phyloP scores from a whole-genome alignment of 1,284 basidiomycete species.

The Ganoderma sp. region DNA sequence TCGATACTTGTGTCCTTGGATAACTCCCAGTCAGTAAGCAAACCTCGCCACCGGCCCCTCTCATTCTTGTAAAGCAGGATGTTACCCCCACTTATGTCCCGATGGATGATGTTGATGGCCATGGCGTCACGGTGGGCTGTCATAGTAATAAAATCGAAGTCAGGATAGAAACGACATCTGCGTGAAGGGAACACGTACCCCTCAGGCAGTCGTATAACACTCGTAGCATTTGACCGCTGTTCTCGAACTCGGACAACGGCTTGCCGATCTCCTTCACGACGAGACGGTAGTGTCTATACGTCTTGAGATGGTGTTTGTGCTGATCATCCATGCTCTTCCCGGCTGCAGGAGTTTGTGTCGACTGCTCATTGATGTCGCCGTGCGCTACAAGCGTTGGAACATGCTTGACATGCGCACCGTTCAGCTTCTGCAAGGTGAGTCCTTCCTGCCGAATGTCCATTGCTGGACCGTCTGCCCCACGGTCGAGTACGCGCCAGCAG shows the following conservation, averaged over 20 bases:
- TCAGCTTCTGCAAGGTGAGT: conserved; percentile 19
- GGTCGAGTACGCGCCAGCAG: conserved; percentile 19
- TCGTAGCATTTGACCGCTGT: not conserved
- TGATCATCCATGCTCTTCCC: conserved; percentile 2
- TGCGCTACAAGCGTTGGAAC: conserved; percentile 26
- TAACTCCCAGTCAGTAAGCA: conserved; percentile 20
- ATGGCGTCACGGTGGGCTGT: conserved; percentile 14
- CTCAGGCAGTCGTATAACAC: not conserved
- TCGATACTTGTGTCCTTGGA: conserved; percentile 1
- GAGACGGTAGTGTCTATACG: conserved; percentile 25
- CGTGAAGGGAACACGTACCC: not conserved
- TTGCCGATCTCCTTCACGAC: conserved; percentile 22
- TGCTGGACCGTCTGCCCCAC: not conserved
- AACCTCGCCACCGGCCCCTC: not conserved
- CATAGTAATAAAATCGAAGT: not conserved
- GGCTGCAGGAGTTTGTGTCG: not conserved
- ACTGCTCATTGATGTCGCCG: conserved; percentile 21
- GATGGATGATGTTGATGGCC: conserved; percentile 11
- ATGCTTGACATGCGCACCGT: conserved; percentile 22
- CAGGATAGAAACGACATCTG: no score
- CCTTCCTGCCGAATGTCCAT: conserved; percentile 18
- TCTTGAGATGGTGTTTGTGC: conserved; percentile 13
- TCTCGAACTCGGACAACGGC: conserved; percentile 16
- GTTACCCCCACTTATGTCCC: conserved; percentile 23
- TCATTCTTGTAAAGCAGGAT: conserved; percentile 14